Evolutionary conservation across 2,329 filamentous ascomycete genomes (phyloP).

Genomic region (Fusarium oxysporum): DNA sequence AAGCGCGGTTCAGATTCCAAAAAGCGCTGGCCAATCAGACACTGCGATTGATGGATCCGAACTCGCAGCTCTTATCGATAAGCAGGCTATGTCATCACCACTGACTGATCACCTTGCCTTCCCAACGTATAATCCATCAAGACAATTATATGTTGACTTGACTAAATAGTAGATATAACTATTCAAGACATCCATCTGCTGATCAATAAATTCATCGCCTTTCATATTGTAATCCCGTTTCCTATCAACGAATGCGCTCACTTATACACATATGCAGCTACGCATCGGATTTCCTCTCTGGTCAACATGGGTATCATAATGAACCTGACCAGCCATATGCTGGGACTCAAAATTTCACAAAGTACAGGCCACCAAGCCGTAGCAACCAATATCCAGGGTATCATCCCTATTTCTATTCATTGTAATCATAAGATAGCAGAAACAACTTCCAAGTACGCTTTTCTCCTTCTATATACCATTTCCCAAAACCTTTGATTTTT

Average conservation of each 20-base stretch:
- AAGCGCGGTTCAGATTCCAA: constrained; percentile 14
- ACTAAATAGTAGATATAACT: background rate
- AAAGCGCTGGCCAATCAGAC: constrained; percentile 26
- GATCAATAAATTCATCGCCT: background rate
- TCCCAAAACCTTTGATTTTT: constrained; percentile 10
- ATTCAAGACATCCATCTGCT: background rate
- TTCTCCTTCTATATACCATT: constrained; percentile 25
- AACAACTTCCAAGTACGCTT: constrained; percentile 28
- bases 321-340: background rate
- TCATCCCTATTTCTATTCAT: constrained; percentile 43
- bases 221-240: background rate
- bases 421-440: constrained; percentile 42
- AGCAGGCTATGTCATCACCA: constrained; percentile 17
- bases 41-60: constrained; percentile 4
- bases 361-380: background rate
- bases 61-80: constrained; percentile 53
- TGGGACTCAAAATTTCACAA: background rate
- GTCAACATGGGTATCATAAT: background rate
- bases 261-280: background rate
- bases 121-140: background rate
- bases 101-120: background rate
- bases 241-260: background rate
- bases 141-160: background rate
- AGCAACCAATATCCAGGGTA: constrained; percentile 33
- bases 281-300: background rate